Base-by-base conservation (phyloP, 345 rosid species). In the Boechera divaricarpa region DNA sequence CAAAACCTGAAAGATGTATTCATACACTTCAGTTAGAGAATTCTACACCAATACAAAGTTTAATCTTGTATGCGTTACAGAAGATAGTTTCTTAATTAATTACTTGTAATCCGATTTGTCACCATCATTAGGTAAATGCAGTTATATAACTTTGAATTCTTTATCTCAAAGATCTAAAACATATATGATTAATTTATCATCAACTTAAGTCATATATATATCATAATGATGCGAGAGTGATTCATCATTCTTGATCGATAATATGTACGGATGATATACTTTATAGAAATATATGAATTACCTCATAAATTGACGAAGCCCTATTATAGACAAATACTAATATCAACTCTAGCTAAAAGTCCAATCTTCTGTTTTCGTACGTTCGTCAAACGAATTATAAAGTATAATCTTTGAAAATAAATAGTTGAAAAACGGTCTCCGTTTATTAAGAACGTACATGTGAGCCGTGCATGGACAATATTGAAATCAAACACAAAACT, bases 221-320 rank as follows among this genome's bases (percentile, higher is more conserved):
- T 38, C 12, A 64, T 65, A 64, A 21, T 15, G 18, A 63, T 54
- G 63, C 36, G 28, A 73, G 48, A 33, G 26, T 73, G 77, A 73
- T 54, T 56, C 61, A 56, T 54, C 54, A 44, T 33, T 29, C 58
- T 55, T 74, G 57, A 44, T 55, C 16, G 48, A 55, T 31, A 54
- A 64, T 35, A 32, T 60, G 76, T 39, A 62, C 63, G 70, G 70
- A 53, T 53, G 60, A 53, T 74, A 68, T 45, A 41, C 2, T 21
- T 18, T 53, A 31, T 12, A 53, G 2, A 55, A 16, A 29, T 24
- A 26, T 5, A 28, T 24, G n/a, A 24, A 41, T 18, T 18, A 18
- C 44, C 16, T 28, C 60, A 49, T 53, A 11, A 7, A 41, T 55
- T 65, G 65, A 74, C 5, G 45, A 55, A 21, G 3, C 36, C 62